Percentiles rank a stretch among this genome's conserved stretches.
Conservation (phyloP, 805 yeast genomes). For the Ogataea angusta region DNA sequence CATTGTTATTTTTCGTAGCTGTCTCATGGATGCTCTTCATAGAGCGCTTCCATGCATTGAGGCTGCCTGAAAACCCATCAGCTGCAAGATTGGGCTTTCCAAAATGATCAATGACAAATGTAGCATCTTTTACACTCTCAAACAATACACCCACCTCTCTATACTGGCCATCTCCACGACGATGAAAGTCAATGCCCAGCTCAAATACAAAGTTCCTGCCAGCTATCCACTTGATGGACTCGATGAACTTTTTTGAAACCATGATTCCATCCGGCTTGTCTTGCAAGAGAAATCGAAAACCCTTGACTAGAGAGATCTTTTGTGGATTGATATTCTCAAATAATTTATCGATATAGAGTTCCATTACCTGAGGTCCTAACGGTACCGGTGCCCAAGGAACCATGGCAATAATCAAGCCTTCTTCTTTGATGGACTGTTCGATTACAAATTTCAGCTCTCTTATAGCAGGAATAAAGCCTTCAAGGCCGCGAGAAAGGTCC, state of each 20-base stretch:
- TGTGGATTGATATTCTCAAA: conserved; percentile 8
- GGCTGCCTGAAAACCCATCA: conserved; percentile 2
- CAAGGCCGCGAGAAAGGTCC: conserved; percentile 13
- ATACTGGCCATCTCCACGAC: conserved; percentile 39
- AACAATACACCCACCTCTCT: conserved; percentile 35
- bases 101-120: conserved; percentile 40
- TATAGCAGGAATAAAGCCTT: conserved; percentile 28
- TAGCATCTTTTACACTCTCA: conserved; percentile 27
- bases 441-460: conserved; percentile 29
- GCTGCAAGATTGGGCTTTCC: conserved; percentile 37
- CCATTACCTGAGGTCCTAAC: conserved; percentile 28
- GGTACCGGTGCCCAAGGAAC: conserved; percentile 48
- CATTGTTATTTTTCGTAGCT: conserved; percentile 2
- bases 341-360: conserved; percentile 16
- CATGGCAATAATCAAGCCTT: conserved; percentile 16
- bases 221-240: conserved; percentile 35
- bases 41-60: conserved; percentile 22
- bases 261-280: conserved; percentile 39
- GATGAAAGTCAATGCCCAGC: conserved; percentile 40
- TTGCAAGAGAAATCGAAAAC: conserved; percentile 42
- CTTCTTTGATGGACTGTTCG: conserved; percentile 15
- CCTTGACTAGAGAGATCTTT: conserved; percentile 29
- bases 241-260: conserved; percentile 29
- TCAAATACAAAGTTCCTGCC: conserved; percentile 35
- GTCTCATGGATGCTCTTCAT: conserved; percentile 20